A percentile compares a stretch with the other conserved stretches of the same genome.
These are phyloP conservation scores for Lepidium africanum DNA, from an alignment of 345 rosid species.

Conservation along the genomic window DNA sequence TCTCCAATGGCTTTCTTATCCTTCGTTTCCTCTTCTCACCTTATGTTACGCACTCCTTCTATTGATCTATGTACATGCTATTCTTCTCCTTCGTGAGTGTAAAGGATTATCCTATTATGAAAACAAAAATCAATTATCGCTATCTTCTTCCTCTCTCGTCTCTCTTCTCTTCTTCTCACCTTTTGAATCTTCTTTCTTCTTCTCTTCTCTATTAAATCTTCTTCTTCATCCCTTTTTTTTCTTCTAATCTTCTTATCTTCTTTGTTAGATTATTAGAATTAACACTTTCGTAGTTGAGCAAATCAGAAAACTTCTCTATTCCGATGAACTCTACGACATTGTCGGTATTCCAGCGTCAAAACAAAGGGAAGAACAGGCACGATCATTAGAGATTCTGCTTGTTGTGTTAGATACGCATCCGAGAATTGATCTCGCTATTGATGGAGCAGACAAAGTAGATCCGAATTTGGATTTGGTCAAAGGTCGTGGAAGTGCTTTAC, in stretches of 20 bases:
- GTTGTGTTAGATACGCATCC: slow-evolving; percentile 71
- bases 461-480: slow-evolving; percentile 80
- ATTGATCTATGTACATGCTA: slow-evolving; percentile 21
- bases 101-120: too few relatives aligned
- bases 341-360: slow-evolving; percentile 89
- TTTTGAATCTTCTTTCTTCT: slow-evolving; percentile 23
- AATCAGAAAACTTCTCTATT: slow-evolving; percentile 56
- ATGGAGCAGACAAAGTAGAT: slow-evolving; percentile 98
- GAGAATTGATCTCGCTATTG: slow-evolving; percentile 82
- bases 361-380: slow-evolving; percentile 91
- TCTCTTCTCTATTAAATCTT: too few relatives aligned
- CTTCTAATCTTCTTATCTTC: too few relatives aligned
- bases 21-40: slow-evolving; percentile 34
- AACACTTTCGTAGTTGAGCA: slow-evolving; percentile 70
- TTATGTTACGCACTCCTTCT: slow-evolving; percentile 29
- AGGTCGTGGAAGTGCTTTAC: slow-evolving; percentile 92
- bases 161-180: too few relatives aligned
- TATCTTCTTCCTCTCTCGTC: too few relatives aligned
- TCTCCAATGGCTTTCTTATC: slow-evolving; percentile 52
- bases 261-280: too few relatives aligned
- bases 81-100: not conserved
- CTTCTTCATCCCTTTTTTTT: too few relatives aligned
- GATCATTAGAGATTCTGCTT: too few relatives aligned
- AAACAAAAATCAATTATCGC: too few relatives aligned
- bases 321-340: slow-evolving; percentile 61